These are phyloP conservation scores for Silybum marianum DNA, from an alignment of 129 eudicot species.

Conservation along the genomic window DNA sequence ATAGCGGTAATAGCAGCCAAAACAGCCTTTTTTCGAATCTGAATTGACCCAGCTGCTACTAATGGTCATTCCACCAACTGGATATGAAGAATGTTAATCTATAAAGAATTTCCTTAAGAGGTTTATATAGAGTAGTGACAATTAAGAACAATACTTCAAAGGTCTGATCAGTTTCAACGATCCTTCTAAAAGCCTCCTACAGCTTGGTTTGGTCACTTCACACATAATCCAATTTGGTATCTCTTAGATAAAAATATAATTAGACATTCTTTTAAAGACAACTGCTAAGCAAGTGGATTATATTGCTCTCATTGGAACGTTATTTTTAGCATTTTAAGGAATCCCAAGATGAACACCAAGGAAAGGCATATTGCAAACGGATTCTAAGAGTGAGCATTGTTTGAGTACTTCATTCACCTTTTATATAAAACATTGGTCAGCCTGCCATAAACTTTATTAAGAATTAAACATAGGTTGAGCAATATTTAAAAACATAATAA, in stretches of 20 bases:
- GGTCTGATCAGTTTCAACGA: neutral
- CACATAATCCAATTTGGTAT: neutral
- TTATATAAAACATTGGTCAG: neutral
- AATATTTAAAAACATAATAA: conserved; percentile 5
- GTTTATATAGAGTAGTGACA: neutral
- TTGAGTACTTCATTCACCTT: neutral
- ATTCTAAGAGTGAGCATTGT: neutral
- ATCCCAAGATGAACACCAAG: neutral
- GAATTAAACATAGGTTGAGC: neutral
- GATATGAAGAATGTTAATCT: neutral
- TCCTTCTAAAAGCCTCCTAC: neutral
- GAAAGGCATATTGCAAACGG: neutral
- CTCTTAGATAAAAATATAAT: neutral
- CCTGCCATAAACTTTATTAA: neutral
- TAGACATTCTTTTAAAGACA: neutral
- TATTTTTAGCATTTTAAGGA: neutral
- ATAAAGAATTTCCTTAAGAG: neutral
- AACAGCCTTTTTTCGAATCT: neutral
- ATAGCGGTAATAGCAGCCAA: no score
- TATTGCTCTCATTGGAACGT: neutral
- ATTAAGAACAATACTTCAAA: neutral
- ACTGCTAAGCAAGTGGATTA: neutral
- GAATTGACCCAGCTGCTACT: neutral
- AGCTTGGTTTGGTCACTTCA: neutral
- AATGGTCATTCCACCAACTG: neutral